phyloP scores from a whole-genome alignment of 768 basidiomycete species.

The Termitomyces heimii region DNA sequence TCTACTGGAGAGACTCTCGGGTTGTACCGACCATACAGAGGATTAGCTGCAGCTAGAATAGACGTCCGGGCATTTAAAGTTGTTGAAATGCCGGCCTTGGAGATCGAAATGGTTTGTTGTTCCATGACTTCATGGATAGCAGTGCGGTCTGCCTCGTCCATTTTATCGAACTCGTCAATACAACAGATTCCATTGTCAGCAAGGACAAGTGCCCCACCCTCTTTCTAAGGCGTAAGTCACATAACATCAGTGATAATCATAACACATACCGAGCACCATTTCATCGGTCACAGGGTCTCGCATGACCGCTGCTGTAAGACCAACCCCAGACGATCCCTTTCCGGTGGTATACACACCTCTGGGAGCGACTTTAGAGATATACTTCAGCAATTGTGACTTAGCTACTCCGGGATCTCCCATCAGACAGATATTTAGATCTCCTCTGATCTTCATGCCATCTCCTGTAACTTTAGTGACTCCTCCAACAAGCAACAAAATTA shows the following conservation, averaged over 20 bases:
- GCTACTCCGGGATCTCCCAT: constrained; percentile 99
- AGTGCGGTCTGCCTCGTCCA: constrained; percentile 97
- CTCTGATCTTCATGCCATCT: constrained; percentile 98
- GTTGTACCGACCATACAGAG: constrained; percentile 96
- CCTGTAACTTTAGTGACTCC: constrained; percentile 94
- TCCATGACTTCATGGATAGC: constrained; percentile 99
- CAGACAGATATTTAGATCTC: constrained; percentile 94
- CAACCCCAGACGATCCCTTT: constrained; percentile 97
- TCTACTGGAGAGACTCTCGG: constrained; percentile 96
- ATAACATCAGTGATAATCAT: not conserved
- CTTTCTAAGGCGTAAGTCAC: constrained; percentile 32
- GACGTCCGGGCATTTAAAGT: constrained; percentile 97
- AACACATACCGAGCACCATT: constrained; percentile 87
- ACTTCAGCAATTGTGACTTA: constrained; percentile 95
- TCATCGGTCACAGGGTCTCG: constrained; percentile 98
- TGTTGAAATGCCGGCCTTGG: constrained; percentile 98
- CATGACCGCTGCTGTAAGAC: constrained; percentile 98
- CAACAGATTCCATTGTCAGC: constrained; percentile 99
- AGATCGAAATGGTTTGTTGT: constrained; percentile 99
- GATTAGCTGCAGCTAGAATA: constrained; percentile 96
- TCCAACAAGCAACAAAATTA: constrained; percentile 87
- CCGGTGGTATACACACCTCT: constrained; percentile 98
- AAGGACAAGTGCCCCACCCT: constrained; percentile 98
- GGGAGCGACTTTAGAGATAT: constrained; percentile 97
- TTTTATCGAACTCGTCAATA: constrained; percentile 99